Evolutionary conservation across 768 basidiomycete genomes (phyloP), one percentile per base, ranked within the genome.

Genomic region (Fomitopsis pulvina): DNA sequence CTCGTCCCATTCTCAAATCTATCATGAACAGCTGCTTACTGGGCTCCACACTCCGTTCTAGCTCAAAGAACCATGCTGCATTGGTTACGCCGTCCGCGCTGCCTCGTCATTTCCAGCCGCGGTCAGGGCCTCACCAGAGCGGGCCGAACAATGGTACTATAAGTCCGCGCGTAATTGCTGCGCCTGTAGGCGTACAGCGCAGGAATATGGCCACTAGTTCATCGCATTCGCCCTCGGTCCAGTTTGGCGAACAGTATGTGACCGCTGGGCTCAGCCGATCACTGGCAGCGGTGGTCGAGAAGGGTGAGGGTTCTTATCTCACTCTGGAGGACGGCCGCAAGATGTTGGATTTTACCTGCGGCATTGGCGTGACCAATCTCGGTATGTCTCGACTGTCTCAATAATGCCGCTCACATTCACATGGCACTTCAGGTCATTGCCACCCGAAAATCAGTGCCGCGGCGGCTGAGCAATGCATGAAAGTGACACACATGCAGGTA

Each of bases 381-480:
- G 91, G 89, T 87, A 12, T 25, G 51, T 48, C 27, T 9, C 32
- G 22, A 40, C 22, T 3, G 44, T 30, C 38, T 16, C 41, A 24
- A 41, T 42, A 25, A 40, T 39, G n/a, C 27, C 28, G 20, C 5
- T 47, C 6, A 40, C 29, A 25, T 41, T 41, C 24, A 47, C 37
- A 6, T 24, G 25, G 40, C 7, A 5, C 14, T 22, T 39, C 28
- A 91, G 89, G 92, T 4, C 92, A 94, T 64, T 91, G 85, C 55
- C 88, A 95, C 64, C 89, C 89, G 0, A 82, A 79, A 62, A 80
- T 94, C 56, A 91, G 87, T 70, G 76, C 80, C 56, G 91, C 91
- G 10, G 92, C 91, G 0, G 89, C 89, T n/a, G 79, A 89, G 42
- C 92, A 96, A 63, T 90, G 87, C 63, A 76, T 83, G 72, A 78